These are phyloP conservation scores for Hydnum rufescens DNA, from an alignment of 768 basidiomycete genomes.

Conservation along the genomic window DNA sequence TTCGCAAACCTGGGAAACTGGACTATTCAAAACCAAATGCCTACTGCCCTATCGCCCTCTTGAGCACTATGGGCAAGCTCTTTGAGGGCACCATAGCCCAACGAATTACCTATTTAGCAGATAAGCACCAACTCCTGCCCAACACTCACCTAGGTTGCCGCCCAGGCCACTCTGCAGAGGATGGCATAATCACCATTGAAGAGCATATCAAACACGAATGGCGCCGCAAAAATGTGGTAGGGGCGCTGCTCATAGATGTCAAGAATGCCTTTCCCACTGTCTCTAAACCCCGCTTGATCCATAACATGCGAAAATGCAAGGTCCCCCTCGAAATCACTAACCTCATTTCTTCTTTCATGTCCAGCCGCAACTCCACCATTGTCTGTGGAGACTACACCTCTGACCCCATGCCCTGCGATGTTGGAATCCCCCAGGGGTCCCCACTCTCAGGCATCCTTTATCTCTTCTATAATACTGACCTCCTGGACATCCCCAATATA, in stretches of 20 bases:
- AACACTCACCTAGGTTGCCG: not conserved
- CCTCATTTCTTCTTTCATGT: conserved; percentile 4
- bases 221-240: not conserved
- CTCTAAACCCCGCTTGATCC: conserved; percentile 1
- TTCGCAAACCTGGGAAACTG: conserved; percentile 21
- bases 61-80: conserved; percentile 20
- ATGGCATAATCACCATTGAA: not conserved
- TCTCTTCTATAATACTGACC: conserved; percentile 11
- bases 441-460: conserved; percentile 11
- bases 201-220: not conserved
- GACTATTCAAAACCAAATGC: conserved; percentile 20
- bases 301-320: conserved; percentile 5
- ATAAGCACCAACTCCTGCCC: not conserved
- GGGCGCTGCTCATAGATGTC: not conserved
- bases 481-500: conserved; percentile 7
- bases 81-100: conserved; percentile 16
- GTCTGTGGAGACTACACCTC: conserved; percentile 4
- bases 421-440: conserved; percentile 10
- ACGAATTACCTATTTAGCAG: not conserved
- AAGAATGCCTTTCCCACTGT: conserved; percentile 10
- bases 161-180: not conserved
- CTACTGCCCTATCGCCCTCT: conserved; percentile 20
- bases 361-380: conserved; percentile 4
- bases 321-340: conserved; percentile 3
- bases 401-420: not conserved